Percentiles rank a stretch among this genome's conserved stretches.
These are phyloP conservation scores for Plasmopara viticola DNA, from an alignment of 352 stramenopile genomes.

Conservation along the genomic window DNA sequence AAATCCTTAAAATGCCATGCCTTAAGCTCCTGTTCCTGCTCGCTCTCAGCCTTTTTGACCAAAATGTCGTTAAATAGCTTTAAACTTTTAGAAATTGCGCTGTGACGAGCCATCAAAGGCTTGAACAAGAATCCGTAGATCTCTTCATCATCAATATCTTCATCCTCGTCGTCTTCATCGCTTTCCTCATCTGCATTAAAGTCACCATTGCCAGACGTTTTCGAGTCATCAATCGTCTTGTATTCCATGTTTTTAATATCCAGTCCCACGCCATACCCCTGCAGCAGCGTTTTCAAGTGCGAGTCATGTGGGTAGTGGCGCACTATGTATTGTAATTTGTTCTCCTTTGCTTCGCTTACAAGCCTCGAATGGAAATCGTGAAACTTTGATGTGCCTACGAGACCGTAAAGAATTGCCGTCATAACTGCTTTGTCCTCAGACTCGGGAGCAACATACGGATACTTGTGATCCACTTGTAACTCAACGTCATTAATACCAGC, in stretches of 20 bases:
- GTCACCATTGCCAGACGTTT: constrained; percentile 40
- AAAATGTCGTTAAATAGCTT: constrained; percentile 50
- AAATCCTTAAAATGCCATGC: constrained; percentile 88
- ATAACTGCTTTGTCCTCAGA: constrained; percentile 7
- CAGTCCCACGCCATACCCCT: constrained; percentile 89
- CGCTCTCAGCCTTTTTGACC: constrained; percentile 36
- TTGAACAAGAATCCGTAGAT: constrained; percentile 64
- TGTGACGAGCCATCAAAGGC: constrained; percentile 35
- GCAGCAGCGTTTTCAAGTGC: constrained; percentile 66
- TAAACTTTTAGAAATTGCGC: constrained; percentile 37
- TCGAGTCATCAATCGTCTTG: constrained; percentile 92
- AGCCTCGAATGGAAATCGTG: constrained; percentile 65
- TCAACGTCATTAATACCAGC: constrained; percentile 65
- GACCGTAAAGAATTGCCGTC: constrained; percentile 83
- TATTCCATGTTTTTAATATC: constrained; percentile 98
- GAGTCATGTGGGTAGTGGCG: constrained; percentile 71
- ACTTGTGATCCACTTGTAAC: constrained; percentile 66
- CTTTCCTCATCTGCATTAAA: constrained; percentile 24
- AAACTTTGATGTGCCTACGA: constrained; percentile 60
- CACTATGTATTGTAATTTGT: constrained; percentile 75
- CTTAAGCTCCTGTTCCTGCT: constrained; percentile 49
- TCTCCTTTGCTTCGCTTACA: constrained; percentile 43
- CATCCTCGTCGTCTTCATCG: constrained; percentile 29
- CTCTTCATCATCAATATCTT: constrained; percentile 48
- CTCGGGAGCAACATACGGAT: constrained; percentile 31